phyloP scores from a whole-genome alignment of 768 basidiomycete genomes.

The Termitomyces sp. region DNA sequence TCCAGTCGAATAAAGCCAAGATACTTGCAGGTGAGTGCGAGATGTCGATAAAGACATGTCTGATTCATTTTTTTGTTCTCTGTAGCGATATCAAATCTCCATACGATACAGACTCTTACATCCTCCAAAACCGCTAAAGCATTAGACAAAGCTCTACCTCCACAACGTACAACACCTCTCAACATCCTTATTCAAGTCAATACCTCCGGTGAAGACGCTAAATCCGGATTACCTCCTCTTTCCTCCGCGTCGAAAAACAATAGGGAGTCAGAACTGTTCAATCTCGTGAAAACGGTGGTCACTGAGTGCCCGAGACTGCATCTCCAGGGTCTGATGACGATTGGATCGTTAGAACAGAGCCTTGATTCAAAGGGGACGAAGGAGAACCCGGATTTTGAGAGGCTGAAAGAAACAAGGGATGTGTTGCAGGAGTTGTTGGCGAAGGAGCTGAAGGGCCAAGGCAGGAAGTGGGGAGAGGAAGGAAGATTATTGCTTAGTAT shows the following conservation, averaged over 20 bases:
- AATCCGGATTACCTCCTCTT: slow-evolving; percentile 79
- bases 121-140: slow-evolving; percentile 76
- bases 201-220: slow-evolving; percentile 87
- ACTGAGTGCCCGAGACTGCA: slow-evolving; percentile 66
- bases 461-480: slow-evolving; percentile 42
- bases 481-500: slow-evolving; percentile 69
- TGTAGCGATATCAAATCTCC: slow-evolving; percentile 82
- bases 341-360: slow-evolving; percentile 78
- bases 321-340: slow-evolving; percentile 93
- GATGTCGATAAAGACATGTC: not conserved
- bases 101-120: slow-evolving; percentile 81
- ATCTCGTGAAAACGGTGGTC: slow-evolving; percentile 69
- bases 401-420: slow-evolving; percentile 59
- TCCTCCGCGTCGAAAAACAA: slow-evolving; percentile 21
- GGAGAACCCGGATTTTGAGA: slow-evolving; percentile 67
- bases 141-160: slow-evolving; percentile 66
- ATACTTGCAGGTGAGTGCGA: slow-evolving; percentile 62
- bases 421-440: slow-evolving; percentile 43
- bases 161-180: slow-evolving; percentile 52
- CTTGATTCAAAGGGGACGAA: slow-evolving; percentile 41
- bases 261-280: slow-evolving; percentile 45
- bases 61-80: not conserved
- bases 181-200: slow-evolving; percentile 91
- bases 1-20: slow-evolving; percentile 94
- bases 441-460: slow-evolving; percentile 15